Percentiles rank a stretch among this genome's conserved stretches.
phyloP scores from a whole-genome alignment of 2,329 filamentous ascomycete species.

The Graphium sp. region DNA sequence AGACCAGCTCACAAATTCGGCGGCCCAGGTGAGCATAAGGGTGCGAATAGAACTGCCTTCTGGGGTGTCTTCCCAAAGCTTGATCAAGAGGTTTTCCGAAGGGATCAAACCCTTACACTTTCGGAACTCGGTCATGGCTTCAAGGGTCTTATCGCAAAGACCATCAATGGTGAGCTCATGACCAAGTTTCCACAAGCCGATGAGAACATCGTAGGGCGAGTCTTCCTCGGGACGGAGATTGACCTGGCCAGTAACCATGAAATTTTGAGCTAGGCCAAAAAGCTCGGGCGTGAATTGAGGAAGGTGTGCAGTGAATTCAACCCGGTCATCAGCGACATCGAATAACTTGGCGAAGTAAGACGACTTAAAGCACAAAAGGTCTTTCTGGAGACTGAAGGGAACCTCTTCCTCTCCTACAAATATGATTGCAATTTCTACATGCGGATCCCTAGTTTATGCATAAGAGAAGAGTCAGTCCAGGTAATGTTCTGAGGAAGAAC shows the following conservation, averaged over 20 bases:
- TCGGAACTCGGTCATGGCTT: slow-evolving; percentile 39
- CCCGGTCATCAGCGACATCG: slow-evolving; percentile 15
- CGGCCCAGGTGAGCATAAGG: slow-evolving; percentile 43
- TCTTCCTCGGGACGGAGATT: slow-evolving; percentile 21
- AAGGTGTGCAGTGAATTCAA: slow-evolving; percentile 33
- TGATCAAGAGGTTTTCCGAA: slow-evolving; percentile 37
- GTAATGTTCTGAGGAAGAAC: no score
- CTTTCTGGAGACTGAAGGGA: slow-evolving; percentile 41
- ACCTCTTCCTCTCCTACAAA: slow-evolving; percentile 32
- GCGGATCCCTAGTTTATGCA: no score
- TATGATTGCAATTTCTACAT: no score
- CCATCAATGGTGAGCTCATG: slow-evolving; percentile 32
- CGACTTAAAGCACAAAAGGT: slow-evolving; percentile 37
- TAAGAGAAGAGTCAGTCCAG: no score
- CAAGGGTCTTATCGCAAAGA: slow-evolving; percentile 37
- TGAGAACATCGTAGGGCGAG: slow-evolving; percentile 32
- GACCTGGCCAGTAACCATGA: slow-evolving; percentile 32
- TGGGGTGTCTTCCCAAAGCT: slow-evolving; percentile 45
- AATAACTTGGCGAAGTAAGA: slow-evolving; percentile 29
- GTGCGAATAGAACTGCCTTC: slow-evolving; percentile 41
- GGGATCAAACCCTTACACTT: slow-evolving; percentile 36
- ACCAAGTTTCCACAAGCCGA: slow-evolving; percentile 39
- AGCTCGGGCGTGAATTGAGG: slow-evolving; percentile 28
- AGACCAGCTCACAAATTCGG: slow-evolving; percentile 44
- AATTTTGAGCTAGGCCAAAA: slow-evolving; percentile 38